These are phyloP conservation scores for Lithocarpus polystachyus DNA, from an alignment of 306 rosid species.

Conservation along the genomic window DNA sequence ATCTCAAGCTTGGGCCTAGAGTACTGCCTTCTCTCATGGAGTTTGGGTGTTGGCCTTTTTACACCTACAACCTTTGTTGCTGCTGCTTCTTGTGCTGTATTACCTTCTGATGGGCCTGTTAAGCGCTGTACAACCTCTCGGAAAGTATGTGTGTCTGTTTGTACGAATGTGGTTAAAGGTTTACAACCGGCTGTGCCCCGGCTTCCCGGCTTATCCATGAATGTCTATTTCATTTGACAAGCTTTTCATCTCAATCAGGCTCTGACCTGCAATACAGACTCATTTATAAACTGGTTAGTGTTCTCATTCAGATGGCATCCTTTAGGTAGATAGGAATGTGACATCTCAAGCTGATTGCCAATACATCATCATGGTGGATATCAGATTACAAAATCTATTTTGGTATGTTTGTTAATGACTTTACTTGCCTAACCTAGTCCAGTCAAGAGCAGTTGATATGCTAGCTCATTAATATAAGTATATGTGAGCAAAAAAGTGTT, in stretches of 20 bases:
- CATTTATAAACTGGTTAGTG: neutral
- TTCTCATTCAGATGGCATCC: neutral
- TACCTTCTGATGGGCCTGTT: conserved; percentile 60
- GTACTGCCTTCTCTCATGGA: conserved; percentile 75
- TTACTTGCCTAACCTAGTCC: neutral
- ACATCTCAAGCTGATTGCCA: neutral
- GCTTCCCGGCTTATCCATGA: conserved; percentile 46
- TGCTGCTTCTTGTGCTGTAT: conserved; percentile 20
- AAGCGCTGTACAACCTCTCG: conserved; percentile 74
- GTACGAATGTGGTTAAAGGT: conserved; percentile 73
- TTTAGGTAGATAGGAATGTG: neutral
- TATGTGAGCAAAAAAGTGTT: too few relatives aligned
- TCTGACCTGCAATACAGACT: conserved; percentile 19
- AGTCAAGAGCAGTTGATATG: neutral
- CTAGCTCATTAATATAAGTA: too few relatives aligned
- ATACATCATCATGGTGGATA: neutral
- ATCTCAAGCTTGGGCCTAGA: conserved; percentile 82
- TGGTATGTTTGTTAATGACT: neutral
- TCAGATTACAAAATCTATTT: neutral
- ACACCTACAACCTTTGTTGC: conserved; percentile 19
- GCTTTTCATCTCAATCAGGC: neutral
- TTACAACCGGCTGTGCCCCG: conserved; percentile 33
- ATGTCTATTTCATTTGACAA: conserved; percentile 4
- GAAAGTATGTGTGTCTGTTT: conserved; percentile 63
- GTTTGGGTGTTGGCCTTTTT: conserved; percentile 45